Conservation (phyloP, 768 basidiomycete species). For the Clitopilus passeckerianus region DNA sequence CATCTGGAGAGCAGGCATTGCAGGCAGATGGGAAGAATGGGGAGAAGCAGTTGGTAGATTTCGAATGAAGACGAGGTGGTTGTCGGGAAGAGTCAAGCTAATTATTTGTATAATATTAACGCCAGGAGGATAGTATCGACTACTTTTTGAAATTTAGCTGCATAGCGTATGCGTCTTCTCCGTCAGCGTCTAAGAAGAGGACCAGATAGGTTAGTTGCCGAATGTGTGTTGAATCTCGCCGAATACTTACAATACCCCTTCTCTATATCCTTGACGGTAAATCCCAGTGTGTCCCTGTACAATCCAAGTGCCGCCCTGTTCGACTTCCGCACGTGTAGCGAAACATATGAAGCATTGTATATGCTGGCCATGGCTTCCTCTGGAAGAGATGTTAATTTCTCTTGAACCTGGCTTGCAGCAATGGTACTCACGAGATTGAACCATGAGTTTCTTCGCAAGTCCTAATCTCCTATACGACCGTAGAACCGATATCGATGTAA, state of each 20-base stretch:
- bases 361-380: conserved; percentile 90
- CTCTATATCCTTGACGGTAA: conserved; percentile 83
- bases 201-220: background rate
- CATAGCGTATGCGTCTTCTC: conserved; percentile 95
- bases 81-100: background rate
- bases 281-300: conserved; percentile 90
- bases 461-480: conserved; percentile 88
- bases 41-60: background rate
- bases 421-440: conserved; percentile 75
- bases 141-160: conserved; percentile 49
- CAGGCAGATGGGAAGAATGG: background rate
- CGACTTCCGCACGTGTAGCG: conserved; percentile 91
- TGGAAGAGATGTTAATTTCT: conserved; percentile 20
- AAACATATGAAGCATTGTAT: conserved; percentile 83
- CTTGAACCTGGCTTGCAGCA: background rate
- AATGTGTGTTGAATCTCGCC: background rate
- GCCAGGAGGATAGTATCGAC: background rate
- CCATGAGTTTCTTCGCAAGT: conserved; percentile 92
- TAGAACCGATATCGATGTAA: conserved; percentile 94
- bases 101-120: background rate
- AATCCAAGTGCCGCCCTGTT: conserved; percentile 88
- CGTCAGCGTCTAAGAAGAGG: conserved; percentile 72
- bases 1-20: background rate
- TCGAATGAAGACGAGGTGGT: background rate
- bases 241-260: conserved; percentile 77